These are phyloP conservation scores for Acarospora socialis DNA, from an alignment of 2,329 filamentous ascomycete species.

Conservation along the genomic window DNA sequence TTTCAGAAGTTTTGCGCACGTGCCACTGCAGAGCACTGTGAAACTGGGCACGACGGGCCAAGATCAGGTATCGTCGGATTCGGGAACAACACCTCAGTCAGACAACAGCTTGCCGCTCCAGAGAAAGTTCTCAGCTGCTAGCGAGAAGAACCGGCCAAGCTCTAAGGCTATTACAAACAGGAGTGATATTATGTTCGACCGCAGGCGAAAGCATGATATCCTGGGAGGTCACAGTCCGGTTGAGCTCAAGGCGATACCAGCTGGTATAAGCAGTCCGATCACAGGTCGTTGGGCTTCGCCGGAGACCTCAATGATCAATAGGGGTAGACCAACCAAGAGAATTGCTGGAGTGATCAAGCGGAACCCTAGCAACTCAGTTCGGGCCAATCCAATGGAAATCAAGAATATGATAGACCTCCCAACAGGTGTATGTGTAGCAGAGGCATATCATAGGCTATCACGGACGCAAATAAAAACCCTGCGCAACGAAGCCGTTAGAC, in stretches of 20 bases:
- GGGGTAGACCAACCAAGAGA: conserved; percentile 5
- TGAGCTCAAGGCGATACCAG: not conserved
- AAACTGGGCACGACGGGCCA: conserved; percentile 1
- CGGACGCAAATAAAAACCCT: conserved; percentile 15
- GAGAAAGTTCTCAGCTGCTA: not conserved
- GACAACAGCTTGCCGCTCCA: not conserved
- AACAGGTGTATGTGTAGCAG: conserved; percentile 12
- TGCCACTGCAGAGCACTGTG: conserved; percentile 6
- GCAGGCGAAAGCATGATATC: too few relatives aligned
- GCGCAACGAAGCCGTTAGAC: conserved; percentile 15
- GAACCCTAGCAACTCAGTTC: not conserved
- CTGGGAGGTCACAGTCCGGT: too few relatives aligned
- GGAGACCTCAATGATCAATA: conserved; percentile 6
- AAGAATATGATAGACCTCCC: conserved; percentile 9
- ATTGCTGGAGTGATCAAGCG: not conserved
- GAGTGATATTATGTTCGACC: too few relatives aligned
- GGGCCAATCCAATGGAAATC: conserved; percentile 4
- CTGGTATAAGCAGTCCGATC: conserved; percentile 8
- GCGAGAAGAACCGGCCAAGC: too few relatives aligned
- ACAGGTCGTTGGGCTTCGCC: conserved; percentile 7
- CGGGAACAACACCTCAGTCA: not conserved
- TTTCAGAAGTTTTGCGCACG: too few relatives aligned
- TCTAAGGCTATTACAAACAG: too few relatives aligned
- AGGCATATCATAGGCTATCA: conserved; percentile 13
- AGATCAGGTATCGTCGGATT: not conserved